These are phyloP conservation scores for Haematococcus sp. DNA, from an alignment of 139 green algal species.

Conservation along the genomic window DNA sequence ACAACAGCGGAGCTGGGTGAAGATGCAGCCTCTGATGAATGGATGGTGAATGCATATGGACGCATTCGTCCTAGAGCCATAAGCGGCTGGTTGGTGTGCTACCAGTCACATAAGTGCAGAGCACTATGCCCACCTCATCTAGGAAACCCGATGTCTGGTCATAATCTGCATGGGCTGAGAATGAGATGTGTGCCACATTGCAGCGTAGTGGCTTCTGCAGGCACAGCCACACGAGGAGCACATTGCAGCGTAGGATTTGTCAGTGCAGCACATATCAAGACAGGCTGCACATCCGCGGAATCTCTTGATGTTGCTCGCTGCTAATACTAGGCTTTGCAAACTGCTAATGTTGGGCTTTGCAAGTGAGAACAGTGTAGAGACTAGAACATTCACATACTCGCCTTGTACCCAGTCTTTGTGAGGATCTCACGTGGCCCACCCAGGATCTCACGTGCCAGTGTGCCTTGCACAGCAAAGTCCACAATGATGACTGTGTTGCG, in stretches of 20 bases:
- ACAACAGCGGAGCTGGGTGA: not conserved
- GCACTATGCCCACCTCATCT: slow-evolving; percentile 35
- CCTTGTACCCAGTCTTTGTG: slow-evolving; percentile 65
- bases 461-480: slow-evolving; percentile 96
- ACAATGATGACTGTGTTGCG: slow-evolving; percentile 93
- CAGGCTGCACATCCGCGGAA: too few relatives aligned
- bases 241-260: not conserved
- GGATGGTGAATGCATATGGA: too few relatives aligned
- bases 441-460: slow-evolving; percentile 91
- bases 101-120: too few relatives aligned
- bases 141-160: slow-evolving; percentile 95
- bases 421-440: slow-evolving; percentile 74
- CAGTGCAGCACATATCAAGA: not conserved
- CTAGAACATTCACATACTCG: too few relatives aligned
- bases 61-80: too few relatives aligned
- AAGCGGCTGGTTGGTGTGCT: too few relatives aligned
- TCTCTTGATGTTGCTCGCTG: too few relatives aligned
- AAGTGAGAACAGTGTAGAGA: too few relatives aligned
- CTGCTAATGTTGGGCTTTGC: too few relatives aligned
- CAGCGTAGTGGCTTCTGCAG: slow-evolving; percentile 76
- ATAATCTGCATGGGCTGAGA: slow-evolving; percentile 97
- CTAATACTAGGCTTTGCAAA: too few relatives aligned
- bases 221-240: not conserved
- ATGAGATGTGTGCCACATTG: slow-evolving; percentile 92
- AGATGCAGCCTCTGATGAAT: too few relatives aligned